Evolutionary conservation across 805 yeast species (phyloP), one percentile per base, ranked within the genome.

Genomic region (Metschnikowia anglica): DNA sequence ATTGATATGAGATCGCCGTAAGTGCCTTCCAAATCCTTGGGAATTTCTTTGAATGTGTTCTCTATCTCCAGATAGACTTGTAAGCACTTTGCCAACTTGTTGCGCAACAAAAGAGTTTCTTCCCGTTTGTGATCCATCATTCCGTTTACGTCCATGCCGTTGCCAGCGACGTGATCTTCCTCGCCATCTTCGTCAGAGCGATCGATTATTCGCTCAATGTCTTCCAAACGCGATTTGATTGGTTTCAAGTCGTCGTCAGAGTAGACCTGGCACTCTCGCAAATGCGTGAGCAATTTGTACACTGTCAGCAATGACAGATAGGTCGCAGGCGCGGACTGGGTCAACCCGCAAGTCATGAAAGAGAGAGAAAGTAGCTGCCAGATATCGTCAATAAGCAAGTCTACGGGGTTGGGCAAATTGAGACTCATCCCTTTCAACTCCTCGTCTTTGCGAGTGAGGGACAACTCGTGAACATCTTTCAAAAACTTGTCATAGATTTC

Each of bases 241-340:
- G 97, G 95, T 46, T 72, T 68, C 51, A 89, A 74, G 61, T 93
- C 99, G 53, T 85, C 86, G 43, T 79, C 80, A 1, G 97, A 89
- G 63, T 82, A 91, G 16, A 87, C 88, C 42, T 81, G 81, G 37
- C 87, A 79, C 59, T 87, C 96, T 51, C 80, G 77, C 48, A 91
- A 68, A 65, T 91, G 98, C 50, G 80, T 86, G 52, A 93, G 72
- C 44, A 93, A 68, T 53, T 93, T 80, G 64, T 83, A 84, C 16
- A 93, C 95, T 0, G 98, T 88, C 31, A 89, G 75, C 31, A 91
- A 68, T 3, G 95, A 86, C 5, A 96, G 91, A 65, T 86, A 93
- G 1, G 96, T 87, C 4, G 97, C 96, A 1, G 98, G 96, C 1
- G 97, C 96, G 26, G 88, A 77, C 53, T 88, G 83, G 35, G 85